Conservation (phyloP, 2,329 filamentous ascomycete species). For the Lasiodiplodia theobromae region DNA sequence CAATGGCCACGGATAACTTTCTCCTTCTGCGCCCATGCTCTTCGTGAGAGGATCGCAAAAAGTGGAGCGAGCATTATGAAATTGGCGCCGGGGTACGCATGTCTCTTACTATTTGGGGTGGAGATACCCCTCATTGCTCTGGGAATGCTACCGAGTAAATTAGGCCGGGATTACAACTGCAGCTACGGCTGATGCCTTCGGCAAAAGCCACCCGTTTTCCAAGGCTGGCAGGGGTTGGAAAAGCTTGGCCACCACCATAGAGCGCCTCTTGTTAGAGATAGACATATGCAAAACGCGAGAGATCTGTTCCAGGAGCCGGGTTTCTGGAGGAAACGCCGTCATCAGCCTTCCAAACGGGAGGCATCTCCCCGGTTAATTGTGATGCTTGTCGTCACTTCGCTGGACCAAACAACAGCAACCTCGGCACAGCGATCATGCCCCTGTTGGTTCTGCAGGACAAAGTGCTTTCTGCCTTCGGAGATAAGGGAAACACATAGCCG, state of each 20-base stretch:
- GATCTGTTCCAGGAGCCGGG: not conserved
- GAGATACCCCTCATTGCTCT: not conserved
- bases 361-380: not conserved
- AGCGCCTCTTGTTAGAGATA: slow-evolving; percentile 1
- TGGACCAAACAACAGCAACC: not conserved
- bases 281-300: not conserved
- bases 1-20: no score
- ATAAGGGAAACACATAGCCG: no score
- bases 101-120: not conserved
- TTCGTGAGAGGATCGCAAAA: no score
- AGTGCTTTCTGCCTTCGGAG: no score
- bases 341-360: not conserved
- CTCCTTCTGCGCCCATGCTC: no score
- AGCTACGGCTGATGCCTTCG: not conserved
- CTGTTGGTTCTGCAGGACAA: not conserved
- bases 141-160: not conserved
- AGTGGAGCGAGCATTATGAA: not conserved
- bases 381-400: not conserved
- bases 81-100: not conserved
- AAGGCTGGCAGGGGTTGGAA: not conserved
- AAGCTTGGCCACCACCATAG: not conserved
- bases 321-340: not conserved
- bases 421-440: not conserved
- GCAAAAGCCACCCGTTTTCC: not conserved
- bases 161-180: not conserved